Base-by-base conservation (phyloP, 2,329 filamentous ascomycete genomes). In the Fusarium hainanense region DNA sequence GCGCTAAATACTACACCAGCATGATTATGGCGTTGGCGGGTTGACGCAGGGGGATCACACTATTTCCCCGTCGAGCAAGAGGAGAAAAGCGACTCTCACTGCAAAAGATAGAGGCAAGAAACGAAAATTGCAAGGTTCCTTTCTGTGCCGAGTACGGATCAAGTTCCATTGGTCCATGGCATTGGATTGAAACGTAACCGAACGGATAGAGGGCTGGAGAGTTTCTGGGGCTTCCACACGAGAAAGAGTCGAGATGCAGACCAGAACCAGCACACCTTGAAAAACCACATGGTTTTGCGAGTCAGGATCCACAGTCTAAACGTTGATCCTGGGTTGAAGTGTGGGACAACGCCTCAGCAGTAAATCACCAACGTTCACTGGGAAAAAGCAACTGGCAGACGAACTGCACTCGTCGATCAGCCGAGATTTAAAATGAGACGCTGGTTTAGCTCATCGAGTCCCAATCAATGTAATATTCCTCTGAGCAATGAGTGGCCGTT, bases 1-100 rank as follows among this genome's bases (percentile, higher is more conserved):
- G 64, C 68, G 63, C 68, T 71, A 71, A 56, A 54, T 41, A 30
- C 49, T 37, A 55, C 41, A 51, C 69, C 54, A 64, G 46, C 58
- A 58, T 63, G 66, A 56, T 51, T 58, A 32, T 64, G 64, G 58
- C 46, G 72, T 74, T 73, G 69, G 69, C 67, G 63, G 71, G 73
- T 74, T 68, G 71, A 75, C 65, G 73, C 72, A 74, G 71, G 72
- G 72, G 72, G 60, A 54, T 41, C 59, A 65, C 37, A 52, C 46
- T 21, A 68, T 51, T 63, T 55, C 61, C 55, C 43, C 37, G 32
- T 44, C 23, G 20, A 54, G 41, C 52, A 66, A 62, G 47, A 59
- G 54, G 62, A 51, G 14, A 46, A 44, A 55, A 27, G 14, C 28
- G 21, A 44, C 25, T 34, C 12, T 27, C 20, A 28, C 8, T 27